Percentiles rank a stretch among this genome's conserved stretches.
phyloP scores from a whole-genome alignment of 2,329 filamentous ascomycete species.

The Bipolaris gigantea region DNA sequence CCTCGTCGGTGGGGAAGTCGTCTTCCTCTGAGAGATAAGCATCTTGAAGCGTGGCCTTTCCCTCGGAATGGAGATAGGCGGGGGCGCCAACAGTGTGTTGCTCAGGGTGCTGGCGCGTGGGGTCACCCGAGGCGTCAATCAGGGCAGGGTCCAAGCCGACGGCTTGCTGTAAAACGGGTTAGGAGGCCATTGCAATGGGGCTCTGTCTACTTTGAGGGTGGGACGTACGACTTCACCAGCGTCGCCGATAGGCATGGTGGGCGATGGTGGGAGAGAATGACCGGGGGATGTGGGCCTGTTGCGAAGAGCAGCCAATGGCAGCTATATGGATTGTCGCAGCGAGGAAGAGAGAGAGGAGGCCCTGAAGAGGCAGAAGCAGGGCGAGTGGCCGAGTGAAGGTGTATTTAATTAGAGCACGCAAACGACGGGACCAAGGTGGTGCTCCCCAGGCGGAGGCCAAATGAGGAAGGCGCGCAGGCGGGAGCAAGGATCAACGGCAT shows the following conservation, averaged over 20 bases:
- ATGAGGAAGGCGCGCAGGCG: slow-evolving; percentile 18
- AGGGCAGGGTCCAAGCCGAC: slow-evolving; percentile 41
- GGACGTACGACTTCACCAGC: slow-evolving; percentile 30
- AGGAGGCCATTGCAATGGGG: slow-evolving; percentile 2
- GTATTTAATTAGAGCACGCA: slow-evolving; percentile 13
- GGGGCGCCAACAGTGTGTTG: slow-evolving; percentile 28
- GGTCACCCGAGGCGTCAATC: slow-evolving; percentile 40
- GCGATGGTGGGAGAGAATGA: slow-evolving; percentile 2
- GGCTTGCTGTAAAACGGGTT: slow-evolving; percentile 24
- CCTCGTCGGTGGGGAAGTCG: slow-evolving; percentile 39
- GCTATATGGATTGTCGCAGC: slow-evolving; percentile 10
- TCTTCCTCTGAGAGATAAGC: slow-evolving; percentile 32
- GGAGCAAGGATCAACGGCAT: slow-evolving; percentile 10
- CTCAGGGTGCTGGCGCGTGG: slow-evolving; percentile 36
- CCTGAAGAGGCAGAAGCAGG: slow-evolving; percentile 6
- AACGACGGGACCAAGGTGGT: slow-evolving; percentile 8
- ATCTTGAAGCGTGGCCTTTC: slow-evolving; percentile 44
- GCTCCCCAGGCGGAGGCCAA: slow-evolving; percentile 8
- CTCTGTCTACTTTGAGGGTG: neutral
- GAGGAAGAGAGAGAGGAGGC: slow-evolving; percentile 13
- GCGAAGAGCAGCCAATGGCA: slow-evolving; percentile 8
- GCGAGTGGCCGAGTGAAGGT: slow-evolving; percentile 6
- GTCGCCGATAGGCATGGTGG: slow-evolving; percentile 35
- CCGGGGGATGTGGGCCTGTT: neutral
- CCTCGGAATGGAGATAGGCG: slow-evolving; percentile 37